Percentiles rank a stretch among this genome's conserved stretches.
Conservation (phyloP, 1,284 basidiomycete species). For the Stygiomarasmius scandens region DNA sequence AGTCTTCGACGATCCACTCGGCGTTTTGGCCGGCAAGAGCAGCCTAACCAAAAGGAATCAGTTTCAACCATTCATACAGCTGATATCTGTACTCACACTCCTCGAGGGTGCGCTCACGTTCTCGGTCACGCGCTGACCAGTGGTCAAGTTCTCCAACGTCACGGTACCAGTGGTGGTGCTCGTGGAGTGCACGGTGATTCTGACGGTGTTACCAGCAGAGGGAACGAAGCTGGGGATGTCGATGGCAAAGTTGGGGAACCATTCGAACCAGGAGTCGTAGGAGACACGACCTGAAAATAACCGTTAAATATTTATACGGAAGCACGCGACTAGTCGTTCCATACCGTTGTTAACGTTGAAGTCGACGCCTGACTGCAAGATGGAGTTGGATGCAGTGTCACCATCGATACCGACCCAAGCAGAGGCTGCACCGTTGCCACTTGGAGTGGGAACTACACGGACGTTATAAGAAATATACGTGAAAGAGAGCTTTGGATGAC, state of each 20-base stretch:
- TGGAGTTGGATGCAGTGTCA: constrained; percentile 13
- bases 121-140: constrained; percentile 28
- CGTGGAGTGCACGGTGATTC: constrained; percentile 31
- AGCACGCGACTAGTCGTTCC: too few relatives aligned
- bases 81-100: constrained; percentile 1
- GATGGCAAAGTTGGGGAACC: constrained; percentile 34
- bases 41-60: not conserved
- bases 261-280: constrained; percentile 27
- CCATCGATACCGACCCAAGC: constrained; percentile 20
- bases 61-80: not conserved
- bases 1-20: constrained; percentile 42
- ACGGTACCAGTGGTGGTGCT: constrained; percentile 29
- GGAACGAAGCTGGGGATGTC: constrained; percentile 32
- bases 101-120: constrained; percentile 14
- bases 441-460: constrained; percentile 13
- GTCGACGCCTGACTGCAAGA: constrained; percentile 27
- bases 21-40: constrained; percentile 36
- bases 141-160: constrained; percentile 31
- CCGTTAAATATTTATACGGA: too few relatives aligned
- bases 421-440: constrained; percentile 14
- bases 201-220: constrained; percentile 31
- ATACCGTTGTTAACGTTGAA: constrained; percentile 28
- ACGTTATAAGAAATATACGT: not conserved
- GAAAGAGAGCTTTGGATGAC: not conserved
- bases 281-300: constrained; percentile 22